These are phyloP conservation scores for Fusarium goolgardi DNA, from an alignment of 2,329 filamentous ascomycete species.

Conservation along the genomic window DNA sequence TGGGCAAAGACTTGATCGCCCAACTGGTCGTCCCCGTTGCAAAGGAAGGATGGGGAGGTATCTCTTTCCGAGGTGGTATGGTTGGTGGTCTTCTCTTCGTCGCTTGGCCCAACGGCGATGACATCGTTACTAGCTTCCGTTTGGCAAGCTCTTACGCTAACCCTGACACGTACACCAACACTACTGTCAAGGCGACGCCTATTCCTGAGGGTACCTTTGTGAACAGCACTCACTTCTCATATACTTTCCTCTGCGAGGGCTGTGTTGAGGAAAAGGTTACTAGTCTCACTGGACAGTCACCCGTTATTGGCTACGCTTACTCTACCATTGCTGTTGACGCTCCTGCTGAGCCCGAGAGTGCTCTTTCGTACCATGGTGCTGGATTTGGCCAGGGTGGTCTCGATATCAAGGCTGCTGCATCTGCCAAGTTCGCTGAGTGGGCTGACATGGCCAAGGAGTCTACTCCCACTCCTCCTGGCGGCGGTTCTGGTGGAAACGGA, in stretches of 20 bases:
- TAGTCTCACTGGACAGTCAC: slow-evolving; percentile 45
- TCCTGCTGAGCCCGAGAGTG: slow-evolving; percentile 49
- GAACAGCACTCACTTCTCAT: slow-evolving; percentile 64
- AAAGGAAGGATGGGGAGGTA: slow-evolving; percentile 59
- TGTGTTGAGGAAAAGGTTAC: slow-evolving; percentile 55
- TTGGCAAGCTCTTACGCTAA: slow-evolving; percentile 57
- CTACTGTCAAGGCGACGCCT: slow-evolving; percentile 53
- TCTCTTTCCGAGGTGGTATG: slow-evolving; percentile 62
- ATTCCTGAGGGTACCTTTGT: slow-evolving; percentile 64
- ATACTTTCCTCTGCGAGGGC: slow-evolving; percentile 64
- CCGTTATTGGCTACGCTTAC: slow-evolving; percentile 56
- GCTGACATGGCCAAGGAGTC: slow-evolving; percentile 44
- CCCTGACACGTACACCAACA: slow-evolving; percentile 58
- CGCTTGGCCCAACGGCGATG: slow-evolving; percentile 61
- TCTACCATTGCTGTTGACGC: slow-evolving; percentile 51
- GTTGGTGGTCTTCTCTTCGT: slow-evolving; percentile 60
- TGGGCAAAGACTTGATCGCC: slow-evolving; percentile 64
- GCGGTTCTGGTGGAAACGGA: slow-evolving; percentile 13
- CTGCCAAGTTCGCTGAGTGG: slow-evolving; percentile 47
- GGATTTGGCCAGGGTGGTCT: slow-evolving; percentile 55
- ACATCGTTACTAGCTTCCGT: slow-evolving; percentile 51
- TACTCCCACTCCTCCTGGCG: slow-evolving; percentile 15
- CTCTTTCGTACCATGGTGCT: slow-evolving; percentile 55
- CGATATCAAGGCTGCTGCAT: slow-evolving; percentile 50
- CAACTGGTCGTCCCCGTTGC: slow-evolving; percentile 60